These are phyloP conservation scores for Sindora glabra DNA, from an alignment of 306 rosid genomes.

Conservation along the genomic window DNA sequence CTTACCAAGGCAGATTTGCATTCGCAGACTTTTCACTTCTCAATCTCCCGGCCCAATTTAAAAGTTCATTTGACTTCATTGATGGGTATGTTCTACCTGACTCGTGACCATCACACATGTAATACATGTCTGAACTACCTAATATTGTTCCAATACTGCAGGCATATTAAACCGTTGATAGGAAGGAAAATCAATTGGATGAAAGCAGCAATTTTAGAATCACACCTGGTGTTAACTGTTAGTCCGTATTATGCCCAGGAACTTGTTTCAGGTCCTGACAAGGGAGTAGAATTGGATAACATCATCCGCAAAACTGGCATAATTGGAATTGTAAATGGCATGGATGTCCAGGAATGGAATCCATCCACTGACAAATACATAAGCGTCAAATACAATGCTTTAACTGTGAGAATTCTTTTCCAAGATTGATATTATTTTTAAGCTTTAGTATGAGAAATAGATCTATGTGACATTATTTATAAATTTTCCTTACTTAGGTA, in stretches of 20 bases:
- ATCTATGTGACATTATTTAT: background rate
- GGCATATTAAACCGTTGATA: slow-evolving; percentile 47
- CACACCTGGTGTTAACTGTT: slow-evolving; percentile 52
- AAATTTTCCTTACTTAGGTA: slow-evolving; percentile 34
- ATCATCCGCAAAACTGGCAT: slow-evolving; percentile 38
- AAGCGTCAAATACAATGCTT: slow-evolving; percentile 41
- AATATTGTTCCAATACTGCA: slow-evolving; percentile 17
- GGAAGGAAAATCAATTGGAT: slow-evolving; percentile 82
- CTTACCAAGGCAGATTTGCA: slow-evolving; percentile 77
- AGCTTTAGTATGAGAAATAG: background rate
- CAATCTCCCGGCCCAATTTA: slow-evolving; percentile 50
- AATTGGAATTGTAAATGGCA: slow-evolving; percentile 68
- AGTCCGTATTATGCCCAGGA: slow-evolving; percentile 74
- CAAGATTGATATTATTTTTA: background rate
- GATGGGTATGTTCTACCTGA: slow-evolving; percentile 50
- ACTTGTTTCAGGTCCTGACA: slow-evolving; percentile 50
- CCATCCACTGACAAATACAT: slow-evolving; percentile 60
- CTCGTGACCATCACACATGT: background rate
- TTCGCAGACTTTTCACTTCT: slow-evolving; percentile 46
- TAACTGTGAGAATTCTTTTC: slow-evolving; percentile 36
- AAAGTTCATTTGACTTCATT: slow-evolving; percentile 69
- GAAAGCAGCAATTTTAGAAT: slow-evolving; percentile 68
- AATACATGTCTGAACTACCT: background rate
- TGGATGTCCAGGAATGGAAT: slow-evolving; percentile 93
- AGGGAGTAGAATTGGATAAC: slow-evolving; percentile 63